phyloP scores from a whole-genome alignment of 208 protist species.

The Wallacemonas sp. region DNA sequence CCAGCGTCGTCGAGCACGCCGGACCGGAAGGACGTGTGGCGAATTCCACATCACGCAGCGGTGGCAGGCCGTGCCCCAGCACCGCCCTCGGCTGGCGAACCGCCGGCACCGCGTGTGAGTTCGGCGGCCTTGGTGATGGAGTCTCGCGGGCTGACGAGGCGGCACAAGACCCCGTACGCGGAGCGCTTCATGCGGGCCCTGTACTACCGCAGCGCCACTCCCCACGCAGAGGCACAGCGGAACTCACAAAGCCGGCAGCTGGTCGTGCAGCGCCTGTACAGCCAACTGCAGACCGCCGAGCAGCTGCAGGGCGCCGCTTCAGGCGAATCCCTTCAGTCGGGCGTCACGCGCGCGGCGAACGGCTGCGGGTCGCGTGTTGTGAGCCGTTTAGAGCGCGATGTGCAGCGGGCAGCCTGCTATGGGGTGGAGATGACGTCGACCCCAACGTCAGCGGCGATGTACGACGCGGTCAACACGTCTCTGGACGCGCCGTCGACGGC shows the following conservation, averaged over 20 bases:
- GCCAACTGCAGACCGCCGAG: background rate
- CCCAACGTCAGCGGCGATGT: background rate
- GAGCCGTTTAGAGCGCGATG: background rate
- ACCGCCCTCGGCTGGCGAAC: background rate
- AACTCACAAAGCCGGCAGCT: background rate
- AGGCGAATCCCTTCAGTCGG: background rate
- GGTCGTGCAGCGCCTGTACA: slow-evolving; percentile 10
- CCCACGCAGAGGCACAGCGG: background rate
- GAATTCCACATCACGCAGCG: background rate
- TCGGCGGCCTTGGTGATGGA: background rate
- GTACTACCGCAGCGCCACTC: slow-evolving; percentile 29
- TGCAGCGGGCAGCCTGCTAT: slow-evolving; percentile 5
- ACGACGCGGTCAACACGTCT: background rate
- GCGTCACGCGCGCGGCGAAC: background rate
- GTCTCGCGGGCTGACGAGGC: slow-evolving; percentile 3
- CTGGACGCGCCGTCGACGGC: background rate
- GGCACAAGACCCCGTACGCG: slow-evolving; percentile 28
- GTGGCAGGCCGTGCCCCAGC: background rate
- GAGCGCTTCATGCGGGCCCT: slow-evolving; percentile 48
- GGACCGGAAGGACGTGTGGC: no score
- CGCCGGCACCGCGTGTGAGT: no score
- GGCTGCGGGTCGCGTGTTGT: background rate
- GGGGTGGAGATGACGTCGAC: background rate
- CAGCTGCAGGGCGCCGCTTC: background rate
- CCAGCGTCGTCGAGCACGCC: no score